Evolutionary conservation across 1,284 basidiomycete genomes (phyloP), one percentile per base, ranked within the genome.

Genomic region (Serendipita sp.): DNA sequence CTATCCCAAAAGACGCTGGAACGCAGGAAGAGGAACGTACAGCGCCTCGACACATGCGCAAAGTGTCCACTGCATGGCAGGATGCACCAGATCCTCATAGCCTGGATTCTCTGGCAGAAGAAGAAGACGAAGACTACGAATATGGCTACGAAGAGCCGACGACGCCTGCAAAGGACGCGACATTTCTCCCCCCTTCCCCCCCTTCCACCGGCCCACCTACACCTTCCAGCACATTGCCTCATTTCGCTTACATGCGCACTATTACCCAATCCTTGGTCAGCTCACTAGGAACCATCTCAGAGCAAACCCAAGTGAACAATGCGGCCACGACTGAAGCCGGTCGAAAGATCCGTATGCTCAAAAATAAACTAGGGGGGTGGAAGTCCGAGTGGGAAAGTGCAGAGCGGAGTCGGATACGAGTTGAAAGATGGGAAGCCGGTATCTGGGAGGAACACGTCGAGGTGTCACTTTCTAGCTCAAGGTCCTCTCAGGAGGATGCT

Each of bases 231-330:
- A 77, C 82, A 0, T 75, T 85, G 42, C 75, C 81, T 0, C 82
- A 85, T 66, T 75, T 91, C 60, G 76, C 82, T 0, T 80, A 88
- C 67, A 74, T 90, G 63, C 84, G 88, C 43, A 79, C 82, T 29
- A 80, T 83, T 69, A 90, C 87, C 0, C 74, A 82, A 15, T 84
- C 85, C 3, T 79, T 90, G 53, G 82, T 85, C 45, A 75, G 82
- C n/a, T 87, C 87, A 5, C 78, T 91, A 43, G 79, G 82, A 2
- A 81, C 82, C 41, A 82, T 91, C 66, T 89, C 87, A n/a, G 88
- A 91, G 69, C 88, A 91, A 65, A 86, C 87, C 6, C 88, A 91
- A 71, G 87, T 90, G 60, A 88, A 89, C 68, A 82, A 85, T 17
- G 88, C 85, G 0, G 85, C 84, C 2, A 88, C 87, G 8, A 82